A percentile compares a stretch with the other conserved stretches of the same genome.
Conservation (phyloP, 768 basidiomycete species). For the Trametes coccinea region DNA sequence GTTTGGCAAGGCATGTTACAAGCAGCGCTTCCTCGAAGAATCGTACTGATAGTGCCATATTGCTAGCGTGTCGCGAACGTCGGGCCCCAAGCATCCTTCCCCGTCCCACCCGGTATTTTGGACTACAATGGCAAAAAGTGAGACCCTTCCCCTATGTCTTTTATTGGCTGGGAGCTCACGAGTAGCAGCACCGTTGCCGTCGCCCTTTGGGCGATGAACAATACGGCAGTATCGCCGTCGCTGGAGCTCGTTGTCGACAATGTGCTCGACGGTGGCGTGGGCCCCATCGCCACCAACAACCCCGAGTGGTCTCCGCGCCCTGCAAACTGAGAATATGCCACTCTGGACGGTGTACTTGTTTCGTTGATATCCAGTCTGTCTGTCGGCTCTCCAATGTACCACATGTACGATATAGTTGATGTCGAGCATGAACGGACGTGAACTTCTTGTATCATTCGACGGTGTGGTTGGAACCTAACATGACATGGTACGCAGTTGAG, state of each 20-base stretch:
- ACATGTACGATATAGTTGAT: too few species aligned
- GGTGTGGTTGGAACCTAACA: too few species aligned
- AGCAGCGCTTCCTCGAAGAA: neutral
- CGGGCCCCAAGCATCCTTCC: slow-evolving; percentile 74
- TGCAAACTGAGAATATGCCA: neutral
- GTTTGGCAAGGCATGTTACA: slow-evolving; percentile 69
- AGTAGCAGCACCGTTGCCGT: slow-evolving; percentile 41
- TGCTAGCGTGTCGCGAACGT: slow-evolving; percentile 33
- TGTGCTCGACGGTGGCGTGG: slow-evolving; percentile 66
- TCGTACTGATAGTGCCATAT: neutral
- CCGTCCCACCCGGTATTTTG: slow-evolving; percentile 80
- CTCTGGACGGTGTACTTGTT: too few species aligned
- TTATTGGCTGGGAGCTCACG: neutral
- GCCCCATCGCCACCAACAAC: slow-evolving; percentile 53
- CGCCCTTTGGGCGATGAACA: slow-evolving; percentile 68
- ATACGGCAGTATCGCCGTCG: slow-evolving; percentile 47
- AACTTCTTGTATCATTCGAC: too few species aligned
- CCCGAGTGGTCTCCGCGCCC: slow-evolving; percentile 33
- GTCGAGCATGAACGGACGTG: too few species aligned
- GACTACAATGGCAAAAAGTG: slow-evolving; percentile 74
- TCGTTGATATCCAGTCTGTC: too few species aligned
- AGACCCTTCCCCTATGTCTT: slow-evolving; percentile 23
- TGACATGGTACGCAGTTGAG: too few species aligned
- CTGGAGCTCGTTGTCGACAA: slow-evolving; percentile 58
- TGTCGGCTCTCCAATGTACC: too few species aligned